These are phyloP conservation scores for Neofusicoccum sp. DNA, from an alignment of 2,329 filamentous ascomycete genomes.

Conservation along the genomic window DNA sequence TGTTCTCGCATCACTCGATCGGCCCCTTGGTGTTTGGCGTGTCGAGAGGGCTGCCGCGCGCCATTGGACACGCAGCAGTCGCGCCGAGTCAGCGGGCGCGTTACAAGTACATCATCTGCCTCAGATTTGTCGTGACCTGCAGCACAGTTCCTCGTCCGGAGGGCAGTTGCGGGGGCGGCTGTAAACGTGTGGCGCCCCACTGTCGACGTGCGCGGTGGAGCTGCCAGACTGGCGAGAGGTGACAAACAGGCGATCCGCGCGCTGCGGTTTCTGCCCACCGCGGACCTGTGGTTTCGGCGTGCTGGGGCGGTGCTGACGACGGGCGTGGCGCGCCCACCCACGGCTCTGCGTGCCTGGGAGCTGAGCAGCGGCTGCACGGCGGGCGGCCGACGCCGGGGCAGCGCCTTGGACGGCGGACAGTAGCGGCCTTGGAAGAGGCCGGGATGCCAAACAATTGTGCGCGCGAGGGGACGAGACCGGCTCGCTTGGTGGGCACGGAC, in stretches of 20 bases:
- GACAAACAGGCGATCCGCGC: constrained; percentile 8
- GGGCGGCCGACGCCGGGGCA: constrained; percentile 7
- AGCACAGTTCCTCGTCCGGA: constrained; percentile 1
- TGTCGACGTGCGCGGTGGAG: constrained; percentile 14
- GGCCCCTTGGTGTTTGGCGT: constrained; percentile 2
- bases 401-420: neutral
- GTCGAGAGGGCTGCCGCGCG: neutral
- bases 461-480: constrained; percentile 10
- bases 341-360: neutral
- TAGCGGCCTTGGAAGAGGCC: constrained; percentile 11
- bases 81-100: constrained; percentile 12
- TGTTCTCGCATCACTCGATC: neutral
- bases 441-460: constrained; percentile 4
- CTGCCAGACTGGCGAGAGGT: constrained; percentile 14
- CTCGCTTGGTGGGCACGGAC: constrained; percentile 12
- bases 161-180: constrained; percentile 14
- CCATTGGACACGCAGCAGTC: constrained; percentile 3
- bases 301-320: constrained; percentile 11
- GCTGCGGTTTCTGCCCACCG: neutral
- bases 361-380: neutral
- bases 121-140: constrained; percentile 15
- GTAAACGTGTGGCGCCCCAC: constrained; percentile 14
- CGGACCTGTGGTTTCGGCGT: neutral
- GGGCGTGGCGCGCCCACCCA: constrained; percentile 12
- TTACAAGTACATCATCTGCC: constrained; percentile 12